Base-by-base conservation (phyloP, 2,329 filamentous ascomycete species). In the Samsoniella hepiali region DNA sequence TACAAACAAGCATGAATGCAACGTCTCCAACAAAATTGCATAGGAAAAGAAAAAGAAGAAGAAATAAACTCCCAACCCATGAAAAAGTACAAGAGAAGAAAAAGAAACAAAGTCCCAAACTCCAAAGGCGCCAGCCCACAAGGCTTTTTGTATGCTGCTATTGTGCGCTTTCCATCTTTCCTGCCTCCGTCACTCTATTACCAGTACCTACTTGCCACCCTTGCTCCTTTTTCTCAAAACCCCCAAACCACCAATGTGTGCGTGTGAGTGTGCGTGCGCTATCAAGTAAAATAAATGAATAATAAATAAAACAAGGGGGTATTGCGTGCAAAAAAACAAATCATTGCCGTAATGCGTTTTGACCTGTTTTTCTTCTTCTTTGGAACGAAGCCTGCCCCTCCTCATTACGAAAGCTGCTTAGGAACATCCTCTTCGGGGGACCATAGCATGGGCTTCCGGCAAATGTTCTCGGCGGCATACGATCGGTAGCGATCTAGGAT, bases 401-500 rank as follows among this genome's bases (percentile, higher is more conserved):
- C n/a, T 50, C 22, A 49, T 50, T 15, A 50, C 6, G 22, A 22
- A 3, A 47, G 45, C 32, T 29, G 44, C 34, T 51, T 59, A 22
- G 56, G 10, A 17, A 32, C 13, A 17, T 59, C 45, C 1, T 69
- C 64, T 2, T 65, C 62, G 2, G 69, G 71, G 4, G 63, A 65
- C 73, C 73, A 74, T 3, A 75, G 61, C 71, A 74, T 73, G 7
- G 70, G 70, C 0, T 64, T 59, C 9, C 63, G 57, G 64, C 84
- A 87, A 17, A 84, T 77, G 29, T 76, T 78, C 67, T 86, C 81
- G 44, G 77, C 73, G 0, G 83, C 84, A 71, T 82, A 85, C 2
- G 77, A 75, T 15, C 78, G 76, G 68, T 85, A 86, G 38, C 84
- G 75, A 44, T 80, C 76, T 9, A 87, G 72, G 17, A 86, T 73